Conservation (phyloP, 306 rosid species). For the Leucaena leucocephala region DNA sequence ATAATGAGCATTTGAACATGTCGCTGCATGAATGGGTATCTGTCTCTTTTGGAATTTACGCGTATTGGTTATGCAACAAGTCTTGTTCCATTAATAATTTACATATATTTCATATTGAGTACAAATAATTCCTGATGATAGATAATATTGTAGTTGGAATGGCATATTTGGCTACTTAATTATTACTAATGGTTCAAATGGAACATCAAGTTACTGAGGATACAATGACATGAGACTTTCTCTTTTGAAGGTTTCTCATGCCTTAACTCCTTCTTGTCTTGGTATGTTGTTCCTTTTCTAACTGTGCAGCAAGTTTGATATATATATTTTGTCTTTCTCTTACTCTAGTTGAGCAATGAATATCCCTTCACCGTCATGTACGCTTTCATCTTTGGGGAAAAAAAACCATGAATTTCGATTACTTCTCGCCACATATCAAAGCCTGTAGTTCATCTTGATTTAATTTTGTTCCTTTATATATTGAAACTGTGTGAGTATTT, state of each 20-base stretch:
- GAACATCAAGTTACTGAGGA: too few relatives aligned
- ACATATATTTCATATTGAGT: too few relatives aligned
- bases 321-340: conserved; percentile 21
- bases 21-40: conserved; percentile 18
- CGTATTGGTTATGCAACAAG: neutral
- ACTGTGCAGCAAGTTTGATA: neutral
- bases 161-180: conserved; percentile 1
- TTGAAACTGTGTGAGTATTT: too few relatives aligned
- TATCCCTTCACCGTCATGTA: conserved; percentile 25
- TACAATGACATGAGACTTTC: too few relatives aligned
- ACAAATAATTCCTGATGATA: neutral
- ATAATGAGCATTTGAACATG: conserved; percentile 1
- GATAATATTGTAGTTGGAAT: neutral
- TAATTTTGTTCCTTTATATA: too few relatives aligned
- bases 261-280: conserved; percentile 19
- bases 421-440: neutral
- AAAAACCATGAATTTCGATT: neutral
- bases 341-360: conserved; percentile 7
- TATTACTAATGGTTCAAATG: conserved; percentile 8
- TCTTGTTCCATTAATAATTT: too few relatives aligned
- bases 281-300: conserved; percentile 23
- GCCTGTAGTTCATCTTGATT: neutral
- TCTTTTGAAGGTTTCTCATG: too few relatives aligned
- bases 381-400: conserved; percentile 7
- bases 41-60: conserved; percentile 10